Evolutionary conservation across 805 yeast species (phyloP).

Genomic region (Ogataea nonfermentans): DNA sequence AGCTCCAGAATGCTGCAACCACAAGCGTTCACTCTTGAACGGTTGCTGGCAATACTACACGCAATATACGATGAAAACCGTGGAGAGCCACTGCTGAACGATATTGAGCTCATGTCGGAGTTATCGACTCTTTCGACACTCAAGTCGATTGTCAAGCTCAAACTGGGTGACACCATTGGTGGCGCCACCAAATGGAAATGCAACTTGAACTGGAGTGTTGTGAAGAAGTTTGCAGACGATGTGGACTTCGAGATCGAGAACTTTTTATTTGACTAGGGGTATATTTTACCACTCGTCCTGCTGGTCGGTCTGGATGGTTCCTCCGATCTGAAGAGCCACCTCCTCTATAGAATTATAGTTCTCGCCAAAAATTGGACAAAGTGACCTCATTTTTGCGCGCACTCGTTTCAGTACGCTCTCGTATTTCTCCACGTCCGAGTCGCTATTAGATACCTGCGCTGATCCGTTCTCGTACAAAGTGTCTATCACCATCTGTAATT

Average conservation of each 20-base stretch:
- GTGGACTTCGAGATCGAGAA: constrained; percentile 64
- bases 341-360: constrained; percentile 23
- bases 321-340: constrained; percentile 23
- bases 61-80: constrained; percentile 52
- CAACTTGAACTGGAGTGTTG: constrained; percentile 66
- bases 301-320: constrained; percentile 29
- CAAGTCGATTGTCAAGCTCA: constrained; percentile 30
- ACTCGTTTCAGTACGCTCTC: constrained; percentile 28
- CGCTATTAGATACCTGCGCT: constrained; percentile 26
- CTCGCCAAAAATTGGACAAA: constrained; percentile 26
- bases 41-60: constrained; percentile 75
- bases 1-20: constrained; percentile 69
- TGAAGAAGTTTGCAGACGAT: constrained; percentile 59
- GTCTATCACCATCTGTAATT: constrained; percentile 21
- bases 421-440: constrained; percentile 27
- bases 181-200: constrained; percentile 77
- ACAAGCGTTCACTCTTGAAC: constrained; percentile 70
- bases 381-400: constrained; percentile 29
- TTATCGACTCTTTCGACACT: constrained; percentile 36
- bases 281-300: constrained; percentile 29
- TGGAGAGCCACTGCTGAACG: constrained; percentile 34
- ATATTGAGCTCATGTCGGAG: constrained; percentile 38
- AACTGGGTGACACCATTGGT: constrained; percentile 46
- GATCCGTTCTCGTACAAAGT: constrained; percentile 22
- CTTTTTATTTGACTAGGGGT: constrained; percentile 40